Percentiles rank a stretch among this genome's conserved stretches.
Evolutionary conservation across 2,329 filamentous ascomycete genomes (phyloP).

Genomic region (Pseudofabraea citricarpa): DNA sequence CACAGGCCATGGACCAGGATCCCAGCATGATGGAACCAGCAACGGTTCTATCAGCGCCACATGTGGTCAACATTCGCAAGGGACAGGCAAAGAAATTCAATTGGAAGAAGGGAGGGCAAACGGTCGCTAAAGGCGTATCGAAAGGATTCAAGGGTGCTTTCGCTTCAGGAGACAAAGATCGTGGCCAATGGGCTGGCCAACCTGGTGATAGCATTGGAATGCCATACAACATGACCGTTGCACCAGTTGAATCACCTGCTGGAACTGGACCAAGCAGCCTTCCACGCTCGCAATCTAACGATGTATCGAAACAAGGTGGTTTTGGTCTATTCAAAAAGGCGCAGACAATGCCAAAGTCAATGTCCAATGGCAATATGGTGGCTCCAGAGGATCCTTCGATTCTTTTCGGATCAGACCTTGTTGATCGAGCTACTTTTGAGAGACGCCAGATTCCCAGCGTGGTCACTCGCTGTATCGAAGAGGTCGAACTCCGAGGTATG

Average conservation of each 20-base stretch:
- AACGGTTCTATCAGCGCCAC: slow-evolving; percentile 52
- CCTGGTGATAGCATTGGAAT: slow-evolving; percentile 61
- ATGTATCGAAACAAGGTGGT: slow-evolving; percentile 33
- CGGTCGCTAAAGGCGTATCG: slow-evolving; percentile 86
- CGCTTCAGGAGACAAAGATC: slow-evolving; percentile 44
- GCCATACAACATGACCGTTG: slow-evolving; percentile 65
- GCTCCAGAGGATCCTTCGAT: slow-evolving; percentile 48
- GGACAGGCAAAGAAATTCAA: slow-evolving; percentile 91
- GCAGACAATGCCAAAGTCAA: slow-evolving; percentile 43
- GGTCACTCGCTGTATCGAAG: slow-evolving; percentile 89
- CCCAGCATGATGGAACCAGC: slow-evolving; percentile 26
- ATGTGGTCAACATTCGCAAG: slow-evolving; percentile 92
- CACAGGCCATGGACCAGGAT: slow-evolving; percentile 29
- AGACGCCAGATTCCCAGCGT: slow-evolving; percentile 85
- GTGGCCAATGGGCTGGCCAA: slow-evolving; percentile 46
- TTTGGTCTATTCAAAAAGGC: slow-evolving; percentile 64
- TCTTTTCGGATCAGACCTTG: slow-evolving; percentile 86
- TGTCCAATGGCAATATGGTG: slow-evolving; percentile 33
- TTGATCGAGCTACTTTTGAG: slow-evolving; percentile 81
- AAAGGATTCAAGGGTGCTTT: slow-evolving; percentile 94
- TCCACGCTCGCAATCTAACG: slow-evolving; percentile 20
- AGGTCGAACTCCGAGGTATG: slow-evolving; percentile 95
- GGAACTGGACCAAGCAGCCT: slow-evolving; percentile 16
- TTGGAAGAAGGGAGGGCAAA: slow-evolving; percentile 96
- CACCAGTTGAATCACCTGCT: slow-evolving; percentile 42